A percentile compares a stretch with the other conserved stretches of the same genome.
phyloP scores from a whole-genome alignment of 805 yeast genomes.

The Candida sakaeoensis region DNA sequence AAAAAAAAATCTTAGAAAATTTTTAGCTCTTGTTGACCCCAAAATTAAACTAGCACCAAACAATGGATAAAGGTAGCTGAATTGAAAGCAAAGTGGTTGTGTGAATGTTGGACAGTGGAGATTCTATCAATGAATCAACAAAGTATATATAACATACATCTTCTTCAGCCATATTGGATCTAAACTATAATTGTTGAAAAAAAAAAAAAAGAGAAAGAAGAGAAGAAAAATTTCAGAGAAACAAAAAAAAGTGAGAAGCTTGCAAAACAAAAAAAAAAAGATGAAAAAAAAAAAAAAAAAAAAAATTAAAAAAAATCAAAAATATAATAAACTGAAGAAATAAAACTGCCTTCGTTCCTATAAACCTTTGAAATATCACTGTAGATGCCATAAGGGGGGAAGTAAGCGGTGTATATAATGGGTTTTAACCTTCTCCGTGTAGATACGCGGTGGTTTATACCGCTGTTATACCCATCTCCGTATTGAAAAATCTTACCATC shows the following conservation, averaged over 20 bases:
- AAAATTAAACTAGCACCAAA: too few species aligned
- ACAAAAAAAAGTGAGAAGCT: neutral
- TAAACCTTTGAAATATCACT: too few species aligned
- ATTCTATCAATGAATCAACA: neutral
- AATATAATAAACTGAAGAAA: neutral
- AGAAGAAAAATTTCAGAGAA: neutral
- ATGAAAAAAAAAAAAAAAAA: neutral
- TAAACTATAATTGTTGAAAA: constrained; percentile 13
- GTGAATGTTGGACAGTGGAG: too few species aligned
- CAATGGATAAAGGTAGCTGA: too few species aligned
- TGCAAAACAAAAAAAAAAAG: neutral
- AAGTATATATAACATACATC: constrained; percentile 27
- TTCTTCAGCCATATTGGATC: constrained; percentile 37
- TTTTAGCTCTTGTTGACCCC: constrained; percentile 7
- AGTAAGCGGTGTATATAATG: too few species aligned
- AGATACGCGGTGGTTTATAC: too few species aligned
- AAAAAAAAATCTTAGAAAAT: neutral
- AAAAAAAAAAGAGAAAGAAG: constrained; percentile 14
- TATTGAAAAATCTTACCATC: neutral
- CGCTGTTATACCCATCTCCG: too few species aligned
- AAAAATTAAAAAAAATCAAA: neutral
- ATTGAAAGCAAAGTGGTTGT: too few species aligned
- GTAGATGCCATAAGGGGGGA: too few species aligned
- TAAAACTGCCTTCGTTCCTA: too few species aligned
- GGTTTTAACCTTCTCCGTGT: too few species aligned